Evolutionary conservation across 2,329 filamentous ascomycete genomes (phyloP).

Genomic region (Xylariaceae sp.): DNA sequence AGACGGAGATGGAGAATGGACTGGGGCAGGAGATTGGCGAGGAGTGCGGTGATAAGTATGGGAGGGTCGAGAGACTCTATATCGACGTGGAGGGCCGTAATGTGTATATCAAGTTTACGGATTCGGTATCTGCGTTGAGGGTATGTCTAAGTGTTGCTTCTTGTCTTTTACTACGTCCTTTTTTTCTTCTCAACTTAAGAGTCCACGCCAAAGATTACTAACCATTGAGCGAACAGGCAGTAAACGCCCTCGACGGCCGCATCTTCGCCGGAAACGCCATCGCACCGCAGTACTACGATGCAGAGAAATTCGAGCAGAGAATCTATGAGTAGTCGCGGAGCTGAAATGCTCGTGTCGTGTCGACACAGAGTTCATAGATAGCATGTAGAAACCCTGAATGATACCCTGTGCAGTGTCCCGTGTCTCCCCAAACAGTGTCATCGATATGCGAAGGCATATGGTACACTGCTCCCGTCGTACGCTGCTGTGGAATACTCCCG

Average conservation of each 20-base stretch:
- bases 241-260: slow-evolving; percentile 83
- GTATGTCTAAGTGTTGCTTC: slow-evolving; percentile 52
- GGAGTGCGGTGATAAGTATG: slow-evolving; percentile 86
- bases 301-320: slow-evolving; percentile 74
- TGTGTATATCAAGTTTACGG: slow-evolving; percentile 93
- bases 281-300: slow-evolving; percentile 75
- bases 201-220: not conserved
- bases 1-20: slow-evolving; percentile 69
- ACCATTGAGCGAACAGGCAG: slow-evolving; percentile 53
- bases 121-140: slow-evolving; percentile 75
- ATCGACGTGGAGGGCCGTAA: slow-evolving; percentile 62
- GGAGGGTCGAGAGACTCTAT: slow-evolving; percentile 74
- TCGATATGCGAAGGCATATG: not conserved
- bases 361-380: not conserved
- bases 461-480: not conserved
- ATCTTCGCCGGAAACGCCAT: slow-evolving; percentile 87
- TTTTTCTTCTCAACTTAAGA: not conserved
- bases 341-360: not conserved
- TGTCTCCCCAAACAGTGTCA: too few species aligned
- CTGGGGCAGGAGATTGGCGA: slow-evolving; percentile 94
- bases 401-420: too few species aligned
- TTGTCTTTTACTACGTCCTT: not conserved
- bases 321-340: slow-evolving; percentile 39
- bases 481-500: too few species aligned
- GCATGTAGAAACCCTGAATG: too few species aligned